Conservation (phyloP, 257 asterid species). For the Nicotiana noctiflora region DNA sequence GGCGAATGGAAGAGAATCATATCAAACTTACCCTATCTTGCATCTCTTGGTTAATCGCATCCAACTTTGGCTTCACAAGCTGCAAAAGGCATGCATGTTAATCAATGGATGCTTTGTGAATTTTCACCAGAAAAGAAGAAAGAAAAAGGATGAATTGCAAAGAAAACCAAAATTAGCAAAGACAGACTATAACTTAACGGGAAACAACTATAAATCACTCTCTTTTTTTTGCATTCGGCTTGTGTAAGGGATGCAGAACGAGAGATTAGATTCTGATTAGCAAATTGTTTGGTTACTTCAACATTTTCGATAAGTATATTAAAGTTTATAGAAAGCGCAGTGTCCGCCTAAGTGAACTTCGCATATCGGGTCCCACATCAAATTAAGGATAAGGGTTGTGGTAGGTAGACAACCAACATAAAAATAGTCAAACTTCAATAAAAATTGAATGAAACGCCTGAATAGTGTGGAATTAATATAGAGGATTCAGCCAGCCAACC, state of each 20-base stretch:
- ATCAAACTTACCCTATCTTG: conserved; percentile 43
- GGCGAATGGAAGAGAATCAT: neutral
- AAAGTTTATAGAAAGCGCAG: neutral
- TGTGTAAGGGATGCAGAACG: neutral
- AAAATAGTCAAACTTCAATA: neutral
- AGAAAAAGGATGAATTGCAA: neutral
- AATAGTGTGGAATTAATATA: too few relatives aligned
- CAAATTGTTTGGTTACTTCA: neutral
- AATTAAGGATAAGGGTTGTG: neutral
- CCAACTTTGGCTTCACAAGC: conserved; percentile 70
- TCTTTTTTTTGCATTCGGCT: neutral
- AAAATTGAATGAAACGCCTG: too few relatives aligned
- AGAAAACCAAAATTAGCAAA: neutral
- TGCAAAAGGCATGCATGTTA: conserved; percentile 23
- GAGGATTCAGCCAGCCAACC: too few relatives aligned
- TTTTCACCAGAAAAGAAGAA: neutral
- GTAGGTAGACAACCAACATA: neutral
- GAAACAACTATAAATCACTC: neutral
- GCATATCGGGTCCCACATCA: neutral
- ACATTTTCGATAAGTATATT: neutral
- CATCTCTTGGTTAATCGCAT: conserved; percentile 76
- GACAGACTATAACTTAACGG: neutral
- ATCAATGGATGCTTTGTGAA: neutral
- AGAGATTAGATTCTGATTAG: neutral
- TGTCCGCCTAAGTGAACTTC: neutral